Percentiles rank a stretch among this genome's conserved stretches.
Evolutionary conservation across 331 rosid species (phyloP).

Genomic region (Malus hybrid): DNA sequence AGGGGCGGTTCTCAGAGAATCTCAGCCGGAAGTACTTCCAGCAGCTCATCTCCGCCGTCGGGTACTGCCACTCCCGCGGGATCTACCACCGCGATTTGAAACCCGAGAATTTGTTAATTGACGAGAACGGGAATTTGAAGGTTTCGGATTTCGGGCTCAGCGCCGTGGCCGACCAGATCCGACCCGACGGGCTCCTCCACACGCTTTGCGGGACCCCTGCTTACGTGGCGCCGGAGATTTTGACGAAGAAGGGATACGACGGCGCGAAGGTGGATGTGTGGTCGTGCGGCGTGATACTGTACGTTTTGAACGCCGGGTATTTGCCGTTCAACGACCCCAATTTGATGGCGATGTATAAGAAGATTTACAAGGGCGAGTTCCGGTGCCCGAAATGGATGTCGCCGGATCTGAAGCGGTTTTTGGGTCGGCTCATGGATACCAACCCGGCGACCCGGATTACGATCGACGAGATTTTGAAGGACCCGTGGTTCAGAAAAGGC

Average conservation of each 20-base stretch:
- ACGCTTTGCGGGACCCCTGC: slow-evolving; percentile 89
- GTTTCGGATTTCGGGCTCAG: slow-evolving; percentile 82
- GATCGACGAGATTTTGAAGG: slow-evolving; percentile 40
- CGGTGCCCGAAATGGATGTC: slow-evolving; percentile 71
- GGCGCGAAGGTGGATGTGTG: slow-evolving; percentile 73
- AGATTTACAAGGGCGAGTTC: slow-evolving; percentile 62
- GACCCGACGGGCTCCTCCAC: slow-evolving; percentile 62
- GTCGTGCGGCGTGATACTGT: slow-evolving; percentile 63
- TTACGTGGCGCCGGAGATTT: slow-evolving; percentile 81
- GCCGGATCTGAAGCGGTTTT: slow-evolving; percentile 37
- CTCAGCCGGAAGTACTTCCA: slow-evolving; percentile 59
- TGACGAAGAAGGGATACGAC: slow-evolving; percentile 59
- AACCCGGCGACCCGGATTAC: slow-evolving; percentile 58
- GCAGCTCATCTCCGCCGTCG: slow-evolving; percentile 69
- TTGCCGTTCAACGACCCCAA: slow-evolving; percentile 73
- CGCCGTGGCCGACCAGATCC: slow-evolving; percentile 56
- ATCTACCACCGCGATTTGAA: slow-evolving; percentile 73
- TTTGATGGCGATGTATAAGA: slow-evolving; percentile 58
- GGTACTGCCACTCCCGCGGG: slow-evolving; percentile 70
- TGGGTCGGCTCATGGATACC: slow-evolving; percentile 48
- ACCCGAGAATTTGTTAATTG: slow-evolving; percentile 70
- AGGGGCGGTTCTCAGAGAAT: slow-evolving; percentile 58
- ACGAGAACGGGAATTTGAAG: slow-evolving; percentile 53
- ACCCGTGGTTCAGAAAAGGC: slow-evolving; percentile 58
- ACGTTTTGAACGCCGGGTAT: slow-evolving; percentile 57